A percentile compares a stretch with the other conserved stretches of the same genome.
Conservation (phyloP, 2,329 filamentous ascomycete genomes). For the Xylogone sp. region DNA sequence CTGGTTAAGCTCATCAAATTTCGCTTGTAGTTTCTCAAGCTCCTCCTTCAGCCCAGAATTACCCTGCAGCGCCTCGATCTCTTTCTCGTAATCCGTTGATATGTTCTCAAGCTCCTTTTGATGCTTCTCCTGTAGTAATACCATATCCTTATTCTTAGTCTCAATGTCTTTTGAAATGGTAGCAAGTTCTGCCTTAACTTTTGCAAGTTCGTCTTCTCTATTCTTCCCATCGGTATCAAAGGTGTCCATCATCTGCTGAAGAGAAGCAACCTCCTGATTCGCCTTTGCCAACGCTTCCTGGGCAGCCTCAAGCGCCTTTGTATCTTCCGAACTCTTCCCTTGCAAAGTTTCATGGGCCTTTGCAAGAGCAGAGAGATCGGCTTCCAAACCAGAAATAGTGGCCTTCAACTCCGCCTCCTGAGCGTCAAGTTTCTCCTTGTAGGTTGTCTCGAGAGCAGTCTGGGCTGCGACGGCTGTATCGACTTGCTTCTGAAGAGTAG, state of each 20-base stretch:
- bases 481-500: conserved; percentile 51
- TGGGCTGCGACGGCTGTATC: conserved; percentile 48
- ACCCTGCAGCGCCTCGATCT: conserved; percentile 60
- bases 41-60: conserved; percentile 63
- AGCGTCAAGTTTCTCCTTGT: conserved; percentile 40
- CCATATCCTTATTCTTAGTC: conserved; percentile 28
- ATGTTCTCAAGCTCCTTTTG: conserved; percentile 54
- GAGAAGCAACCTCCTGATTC: conserved; percentile 42
- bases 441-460: conserved; percentile 40
- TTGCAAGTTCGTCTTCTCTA: conserved; percentile 25
- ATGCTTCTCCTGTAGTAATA: conserved; percentile 51
- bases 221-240: conserved; percentile 38
- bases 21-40: conserved; percentile 55
- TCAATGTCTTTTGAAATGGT: conserved; percentile 22
- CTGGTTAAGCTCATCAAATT: conserved; percentile 46
- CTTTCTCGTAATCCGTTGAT: conserved; percentile 59
- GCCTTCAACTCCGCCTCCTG: conserved; percentile 41
- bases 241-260: conserved; percentile 46
- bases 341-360: conserved; percentile 35
- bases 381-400: conserved; percentile 48
- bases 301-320: conserved; percentile 40
- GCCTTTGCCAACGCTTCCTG: conserved; percentile 24
- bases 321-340: conserved; percentile 35
- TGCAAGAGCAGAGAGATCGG: conserved; percentile 29
- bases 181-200: conserved; percentile 24